Base-by-base conservation (phyloP, 345 rosid genomes). In the Adansonia digitata region DNA sequence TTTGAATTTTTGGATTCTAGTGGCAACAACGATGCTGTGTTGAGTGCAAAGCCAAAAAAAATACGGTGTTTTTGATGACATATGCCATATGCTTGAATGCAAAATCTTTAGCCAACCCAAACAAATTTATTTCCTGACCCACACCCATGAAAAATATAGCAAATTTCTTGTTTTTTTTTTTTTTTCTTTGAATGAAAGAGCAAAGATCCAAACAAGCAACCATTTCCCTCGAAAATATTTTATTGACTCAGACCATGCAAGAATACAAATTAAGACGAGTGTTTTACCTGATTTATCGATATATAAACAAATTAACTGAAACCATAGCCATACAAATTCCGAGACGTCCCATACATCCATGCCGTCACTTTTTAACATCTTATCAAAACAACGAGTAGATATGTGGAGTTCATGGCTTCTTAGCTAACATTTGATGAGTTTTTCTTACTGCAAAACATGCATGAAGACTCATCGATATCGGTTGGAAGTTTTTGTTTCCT, bases 71-170 rank as follows among this genome's bases (percentile, higher is more conserved):
- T n/a, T n/a, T n/a, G n/a, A n/a, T 71, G 74, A 51, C 52, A 35
- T 29, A 52, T 57, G 52, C 74, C 31, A n/a, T 4, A 14, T 53
- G 74, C 74, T 49, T 52, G 7, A 17, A 62, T 18, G 26, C 68
- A 8, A 39, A 9, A 20, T n/a, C 13, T 35, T 34, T 62, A 34
- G 24, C 26, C 67, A 45, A 46, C n/a, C 68, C 69, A 37, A n/a
- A 17, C 56, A 48, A 69, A 29, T 49, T 48, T 69, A 29, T 48
- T 69, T 69, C 59, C 49, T 69, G 42, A 49, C 42, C 57, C 72
- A 69, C n/a, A n/a, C 72, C 43, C 57, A 48, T 46, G 72, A 69
- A 48, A 69, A 69, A 22, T 31, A 42, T 65, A 62, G 46, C 14
- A 42, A 42, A 42, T 42, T 5, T 17, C n/a, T n/a, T n/a, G n/a